phyloP scores from a whole-genome alignment of 768 basidiomycete genomes.

The Boletus sp. region DNA sequence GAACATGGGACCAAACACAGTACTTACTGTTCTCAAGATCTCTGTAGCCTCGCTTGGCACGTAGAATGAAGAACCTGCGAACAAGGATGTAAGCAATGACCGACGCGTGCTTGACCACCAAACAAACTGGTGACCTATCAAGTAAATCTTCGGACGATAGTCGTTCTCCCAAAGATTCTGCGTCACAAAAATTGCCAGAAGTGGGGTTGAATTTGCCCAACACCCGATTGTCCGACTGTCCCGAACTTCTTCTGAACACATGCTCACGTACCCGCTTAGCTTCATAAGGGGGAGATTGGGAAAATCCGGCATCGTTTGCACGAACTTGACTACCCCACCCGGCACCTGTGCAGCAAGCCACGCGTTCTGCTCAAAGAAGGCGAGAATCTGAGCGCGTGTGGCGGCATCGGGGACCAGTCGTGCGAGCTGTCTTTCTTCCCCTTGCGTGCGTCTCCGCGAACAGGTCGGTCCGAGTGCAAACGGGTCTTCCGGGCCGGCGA shows the following conservation, averaged over 20 bases:
- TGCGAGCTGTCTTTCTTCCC: conserved; percentile 52
- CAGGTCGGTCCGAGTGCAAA: conserved; percentile 29
- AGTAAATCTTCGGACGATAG: conserved; percentile 90
- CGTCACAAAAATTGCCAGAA: too few species aligned
- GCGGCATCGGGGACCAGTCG: conserved; percentile 56
- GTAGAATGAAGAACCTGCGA: conserved; percentile 78
- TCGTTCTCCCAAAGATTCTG: conserved; percentile 99
- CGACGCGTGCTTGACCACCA: conserved; percentile 86
- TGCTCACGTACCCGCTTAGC: too few species aligned
- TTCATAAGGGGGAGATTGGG: too few species aligned
- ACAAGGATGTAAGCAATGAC: conserved; percentile 64
- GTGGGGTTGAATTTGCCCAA: too few species aligned
- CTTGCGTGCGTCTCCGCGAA: conserved; percentile 39
- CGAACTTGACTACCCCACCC: conserved; percentile 63
- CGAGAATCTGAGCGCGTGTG: conserved; percentile 57
- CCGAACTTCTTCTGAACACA: too few species aligned
- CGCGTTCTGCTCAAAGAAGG: conserved; percentile 57
- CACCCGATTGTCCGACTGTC: too few species aligned
- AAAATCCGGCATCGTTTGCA: conserved; percentile 50
- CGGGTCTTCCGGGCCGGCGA: conserved; percentile 57
- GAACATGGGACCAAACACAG: not conserved
- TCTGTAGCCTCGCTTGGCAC: conserved; percentile 85
- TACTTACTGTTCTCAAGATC: conserved; percentile 89
- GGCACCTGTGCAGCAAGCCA: conserved; percentile 55
- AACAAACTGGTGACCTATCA: conserved; percentile 89